Base-by-base conservation (phyloP, 78 protist genomes). In the Dictyostelium intermedium region DNA sequence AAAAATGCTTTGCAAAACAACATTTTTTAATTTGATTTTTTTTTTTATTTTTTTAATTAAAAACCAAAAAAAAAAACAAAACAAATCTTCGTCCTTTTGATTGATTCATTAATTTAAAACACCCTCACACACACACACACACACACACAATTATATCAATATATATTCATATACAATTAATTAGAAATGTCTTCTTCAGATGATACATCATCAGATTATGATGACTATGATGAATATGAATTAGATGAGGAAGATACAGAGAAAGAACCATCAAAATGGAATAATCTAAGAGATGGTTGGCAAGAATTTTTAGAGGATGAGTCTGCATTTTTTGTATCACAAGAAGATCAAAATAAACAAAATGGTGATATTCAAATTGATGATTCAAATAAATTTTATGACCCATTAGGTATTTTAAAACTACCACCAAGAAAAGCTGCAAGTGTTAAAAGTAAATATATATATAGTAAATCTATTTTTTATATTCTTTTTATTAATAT, bases 301-400 rank as follows among this genome's bases (percentile, higher is more conserved):
- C 85, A 87, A 78, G 92, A 87, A 70, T 87, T 87, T 43, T 61
- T 87, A 30, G 92, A 53, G 4, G 92, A 87, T 20, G 92, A 87
- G 30, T 27, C 5, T 5, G 85, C 92, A 39, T 87, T 87, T 45
- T 78, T 78, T 63, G 79, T 87, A 8, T 41, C 61, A 11, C 78
- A 23, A 30, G 74, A 47, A 14, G 82, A 76, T 9, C 63, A 34
- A 32, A 56, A 9, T 50, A 45, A 85, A 35, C 20, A 23, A 20
- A 30, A 13, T 66, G 92, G 27, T n/a, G 60, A 32, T 47, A 34
- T 56, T 5, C 76, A 47, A 30, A 78, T 87, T 18, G 92, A 87
- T 18, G 85, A 76, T 39, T 23, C 47, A 23, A 61, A 76, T 63
- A 45, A 37, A 39, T 87, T 87, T 43, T 53, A 87, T 47, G 92